These are phyloP conservation scores for Elsinoe ampelina DNA, from an alignment of 2,329 filamentous ascomycete genomes.

Conservation along the genomic window DNA sequence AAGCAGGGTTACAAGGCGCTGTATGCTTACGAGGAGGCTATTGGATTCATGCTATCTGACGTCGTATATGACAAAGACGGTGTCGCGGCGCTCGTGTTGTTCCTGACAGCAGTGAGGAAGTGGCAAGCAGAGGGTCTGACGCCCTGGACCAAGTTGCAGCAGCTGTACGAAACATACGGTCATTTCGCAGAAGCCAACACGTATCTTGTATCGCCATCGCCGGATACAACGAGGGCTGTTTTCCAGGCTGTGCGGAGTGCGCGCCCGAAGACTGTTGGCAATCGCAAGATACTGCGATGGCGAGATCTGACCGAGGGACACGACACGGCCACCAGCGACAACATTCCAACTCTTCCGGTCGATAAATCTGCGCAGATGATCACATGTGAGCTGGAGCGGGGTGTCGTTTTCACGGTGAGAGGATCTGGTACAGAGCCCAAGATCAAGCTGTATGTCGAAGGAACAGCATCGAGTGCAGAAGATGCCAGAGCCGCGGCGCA, in stretches of 20 bases:
- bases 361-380: slow-evolving; percentile 54
- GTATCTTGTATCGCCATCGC: slow-evolving; percentile 51
- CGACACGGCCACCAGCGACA: slow-evolving; percentile 46
- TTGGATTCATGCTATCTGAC: slow-evolving; percentile 57
- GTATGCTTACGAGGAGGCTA: slow-evolving; percentile 56
- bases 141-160: slow-evolving; percentile 47
- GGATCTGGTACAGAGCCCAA: slow-evolving; percentile 58
- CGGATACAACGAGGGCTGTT: slow-evolving; percentile 42
- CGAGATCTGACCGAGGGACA: slow-evolving; percentile 53
- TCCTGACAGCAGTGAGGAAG: slow-evolving; percentile 45
- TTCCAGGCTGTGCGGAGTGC: slow-evolving; percentile 44
- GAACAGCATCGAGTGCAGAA: slow-evolving; percentile 32
- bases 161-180: slow-evolving; percentile 49
- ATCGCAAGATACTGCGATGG: slow-evolving; percentile 47
- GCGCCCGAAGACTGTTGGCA: slow-evolving; percentile 27
- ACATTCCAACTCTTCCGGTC: slow-evolving; percentile 46
- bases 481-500: slow-evolving; percentile 37
- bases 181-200: slow-evolving; percentile 56
- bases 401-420: slow-evolving; percentile 50
- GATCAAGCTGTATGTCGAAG: slow-evolving; percentile 52
- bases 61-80: slow-evolving; percentile 58
- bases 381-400: slow-evolving; percentile 48
- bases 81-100: slow-evolving; percentile 50
- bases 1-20: slow-evolving; percentile 39
- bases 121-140: slow-evolving; percentile 47